These are phyloP conservation scores for Knufia fluminis DNA, from an alignment of 2,329 filamentous ascomycete genomes.

Conservation along the genomic window DNA sequence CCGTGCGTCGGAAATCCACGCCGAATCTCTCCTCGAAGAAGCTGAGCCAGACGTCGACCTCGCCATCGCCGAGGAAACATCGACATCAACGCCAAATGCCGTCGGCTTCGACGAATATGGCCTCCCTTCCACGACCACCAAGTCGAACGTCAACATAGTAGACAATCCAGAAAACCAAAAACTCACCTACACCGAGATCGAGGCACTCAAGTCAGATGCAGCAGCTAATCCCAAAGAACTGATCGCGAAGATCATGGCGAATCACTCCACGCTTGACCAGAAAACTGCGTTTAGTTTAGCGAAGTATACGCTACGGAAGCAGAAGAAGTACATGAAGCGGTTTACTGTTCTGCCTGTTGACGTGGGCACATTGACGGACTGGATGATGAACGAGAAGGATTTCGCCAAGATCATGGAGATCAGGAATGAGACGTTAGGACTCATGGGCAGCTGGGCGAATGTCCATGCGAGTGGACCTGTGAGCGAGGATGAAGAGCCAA, in stretches of 20 bases:
- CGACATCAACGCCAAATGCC: slow-evolving; percentile 22
- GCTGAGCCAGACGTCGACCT: slow-evolving; percentile 31
- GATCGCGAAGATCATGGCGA: slow-evolving; percentile 84
- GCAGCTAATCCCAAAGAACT: slow-evolving; percentile 76
- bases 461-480: slow-evolving; percentile 54
- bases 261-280: slow-evolving; percentile 80
- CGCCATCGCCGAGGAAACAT: slow-evolving; percentile 31
- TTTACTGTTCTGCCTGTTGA: slow-evolving; percentile 83
- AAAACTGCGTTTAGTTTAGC: slow-evolving; percentile 90
- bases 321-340: slow-evolving; percentile 81
- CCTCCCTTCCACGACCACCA: slow-evolving; percentile 31
- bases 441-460: slow-evolving; percentile 84
- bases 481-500: background rate
- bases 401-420: slow-evolving; percentile 73
- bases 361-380: slow-evolving; percentile 64
- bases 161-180: slow-evolving; percentile 63
- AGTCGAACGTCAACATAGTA: slow-evolving; percentile 53
- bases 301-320: slow-evolving; percentile 92
- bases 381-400: slow-evolving; percentile 72
- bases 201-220: slow-evolving; percentile 61
- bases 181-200: slow-evolving; percentile 62
- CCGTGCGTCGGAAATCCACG: slow-evolving; percentile 70
- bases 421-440: slow-evolving; percentile 69
- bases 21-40: slow-evolving; percentile 56
- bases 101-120: slow-evolving; percentile 24